Evolutionary conservation across 805 yeast genomes (phyloP).

Genomic region (Metschnikowia peoriensis): DNA sequence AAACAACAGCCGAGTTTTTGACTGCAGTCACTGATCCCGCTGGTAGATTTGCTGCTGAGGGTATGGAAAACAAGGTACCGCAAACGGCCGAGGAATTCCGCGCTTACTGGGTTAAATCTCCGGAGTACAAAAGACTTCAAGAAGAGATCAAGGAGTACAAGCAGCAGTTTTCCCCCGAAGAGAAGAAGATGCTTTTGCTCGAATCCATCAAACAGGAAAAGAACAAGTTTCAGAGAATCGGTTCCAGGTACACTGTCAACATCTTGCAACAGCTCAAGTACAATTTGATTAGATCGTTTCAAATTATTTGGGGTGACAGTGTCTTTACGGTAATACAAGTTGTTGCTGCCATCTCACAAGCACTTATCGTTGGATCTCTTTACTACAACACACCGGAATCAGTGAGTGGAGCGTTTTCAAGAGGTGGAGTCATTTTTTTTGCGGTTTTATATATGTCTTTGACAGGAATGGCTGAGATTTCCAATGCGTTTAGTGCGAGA

Average conservation of each 20-base stretch:
- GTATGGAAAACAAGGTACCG: slow-evolving; percentile 55
- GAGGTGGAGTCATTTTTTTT: slow-evolving; percentile 65
- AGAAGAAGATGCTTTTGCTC: slow-evolving; percentile 27
- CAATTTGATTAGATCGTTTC: slow-evolving; percentile 50
- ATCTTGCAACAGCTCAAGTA: slow-evolving; percentile 49
- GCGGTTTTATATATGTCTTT: slow-evolving; percentile 52
- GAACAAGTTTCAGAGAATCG: slow-evolving; percentile 33
- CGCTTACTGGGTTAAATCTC: slow-evolving; percentile 53
- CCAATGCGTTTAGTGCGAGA: slow-evolving; percentile 24
- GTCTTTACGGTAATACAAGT: slow-evolving; percentile 47
- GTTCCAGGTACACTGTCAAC: slow-evolving; percentile 45
- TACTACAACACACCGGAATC: slow-evolving; percentile 50
- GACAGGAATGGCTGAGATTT: slow-evolving; percentile 48
- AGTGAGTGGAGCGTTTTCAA: slow-evolving; percentile 58
- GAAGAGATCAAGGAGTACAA: slow-evolving; percentile 23
- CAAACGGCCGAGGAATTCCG: slow-evolving; percentile 61
- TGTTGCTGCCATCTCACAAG: slow-evolving; percentile 50
- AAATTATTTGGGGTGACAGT: slow-evolving; percentile 56
- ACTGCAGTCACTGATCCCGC: slow-evolving; percentile 68
- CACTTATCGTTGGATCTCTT: slow-evolving; percentile 64
- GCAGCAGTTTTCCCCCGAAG: slow-evolving; percentile 4
- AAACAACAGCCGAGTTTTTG: slow-evolving; percentile 68
- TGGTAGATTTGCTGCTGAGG: slow-evolving; percentile 51
- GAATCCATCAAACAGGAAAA: slow-evolving; percentile 38
- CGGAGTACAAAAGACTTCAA: slow-evolving; percentile 20